Conservation (phyloP, 2,329 filamentous ascomycete genomes). For the Aspergillus sp. region DNA sequence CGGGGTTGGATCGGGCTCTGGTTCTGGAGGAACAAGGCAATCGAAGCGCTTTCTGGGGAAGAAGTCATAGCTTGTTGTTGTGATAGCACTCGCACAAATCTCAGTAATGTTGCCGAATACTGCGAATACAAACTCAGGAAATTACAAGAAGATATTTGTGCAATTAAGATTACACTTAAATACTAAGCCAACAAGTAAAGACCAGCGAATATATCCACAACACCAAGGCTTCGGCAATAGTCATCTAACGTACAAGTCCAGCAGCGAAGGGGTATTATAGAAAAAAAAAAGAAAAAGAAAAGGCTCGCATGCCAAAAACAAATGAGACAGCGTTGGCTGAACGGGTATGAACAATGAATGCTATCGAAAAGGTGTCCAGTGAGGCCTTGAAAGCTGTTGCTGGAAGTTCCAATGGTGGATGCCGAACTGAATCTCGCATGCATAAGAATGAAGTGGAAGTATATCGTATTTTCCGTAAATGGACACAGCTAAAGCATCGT, state of each 20-base stretch:
- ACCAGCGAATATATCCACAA: slow-evolving; percentile 16
- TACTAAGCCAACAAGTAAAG: slow-evolving; percentile 13
- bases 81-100: neutral
- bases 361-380: neutral
- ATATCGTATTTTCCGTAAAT: neutral
- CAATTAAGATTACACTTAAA: slow-evolving; percentile 9
- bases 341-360: slow-evolving; percentile 5
- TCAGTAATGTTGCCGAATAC: neutral
- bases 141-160: neutral
- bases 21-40: slow-evolving; percentile 25
- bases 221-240: slow-evolving; percentile 25
- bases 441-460: neutral
- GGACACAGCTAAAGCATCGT: slow-evolving; percentile 46
- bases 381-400: neutral
- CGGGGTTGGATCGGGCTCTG: slow-evolving; percentile 24
- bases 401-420: neutral
- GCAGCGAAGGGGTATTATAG: slow-evolving; percentile 36
- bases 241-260: slow-evolving; percentile 31
- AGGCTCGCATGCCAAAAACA: slow-evolving; percentile 23
- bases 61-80: slow-evolving; percentile 24
- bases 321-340: neutral
- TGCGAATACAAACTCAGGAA: neutral
- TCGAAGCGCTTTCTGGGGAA: slow-evolving; percentile 39
- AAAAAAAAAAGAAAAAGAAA: slow-evolving; percentile 12
- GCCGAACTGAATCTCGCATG: neutral